Evolutionary conservation across 1,284 basidiomycete species (phyloP).

Genomic region (Fomes fomentarius): DNA sequence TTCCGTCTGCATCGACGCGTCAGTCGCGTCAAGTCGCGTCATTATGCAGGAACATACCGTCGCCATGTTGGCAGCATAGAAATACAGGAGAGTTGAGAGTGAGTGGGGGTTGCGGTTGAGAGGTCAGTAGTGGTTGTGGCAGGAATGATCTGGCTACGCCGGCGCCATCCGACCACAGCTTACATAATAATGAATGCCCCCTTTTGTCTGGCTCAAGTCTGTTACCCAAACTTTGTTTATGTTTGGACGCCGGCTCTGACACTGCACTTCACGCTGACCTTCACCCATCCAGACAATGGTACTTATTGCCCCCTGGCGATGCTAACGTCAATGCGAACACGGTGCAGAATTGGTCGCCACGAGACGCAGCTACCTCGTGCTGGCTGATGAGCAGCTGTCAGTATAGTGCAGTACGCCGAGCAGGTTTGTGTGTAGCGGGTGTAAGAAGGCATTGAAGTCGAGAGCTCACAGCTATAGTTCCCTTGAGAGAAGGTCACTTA

Average conservation of each 20-base stretch:
- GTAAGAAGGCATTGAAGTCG: too few relatives aligned
- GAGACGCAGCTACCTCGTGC: too few relatives aligned
- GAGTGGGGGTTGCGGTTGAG: constrained; percentile 16
- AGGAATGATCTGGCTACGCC: not conserved
- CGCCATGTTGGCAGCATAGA: constrained; percentile 22
- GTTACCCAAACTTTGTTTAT: constrained; percentile 12
- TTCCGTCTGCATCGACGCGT: constrained; percentile 5
- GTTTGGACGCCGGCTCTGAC: constrained; percentile 6
- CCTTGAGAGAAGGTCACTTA: too few relatives aligned
- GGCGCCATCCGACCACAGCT: not conserved
- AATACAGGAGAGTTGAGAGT: constrained; percentile 14
- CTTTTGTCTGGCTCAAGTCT: constrained; percentile 7
- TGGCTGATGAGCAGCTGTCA: too few relatives aligned
- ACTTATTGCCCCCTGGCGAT: too few relatives aligned
- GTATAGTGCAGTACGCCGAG: too few relatives aligned
- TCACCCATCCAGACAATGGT: too few relatives aligned
- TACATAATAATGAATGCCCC: constrained; percentile 4
- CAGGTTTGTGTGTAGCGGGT: too few relatives aligned
- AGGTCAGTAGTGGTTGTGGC: constrained; percentile 16
- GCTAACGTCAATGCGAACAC: too few relatives aligned
- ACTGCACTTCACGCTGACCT: too few relatives aligned
- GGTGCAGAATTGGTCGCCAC: too few relatives aligned
- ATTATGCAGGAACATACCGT: constrained; percentile 3
- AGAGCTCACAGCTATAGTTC: too few relatives aligned
- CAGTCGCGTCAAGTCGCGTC: constrained; percentile 9